Evolutionary conservation across 2,329 filamentous ascomycete genomes (phyloP), one percentile per base, ranked within the genome.

Genomic region (Bertia moriformis): DNA sequence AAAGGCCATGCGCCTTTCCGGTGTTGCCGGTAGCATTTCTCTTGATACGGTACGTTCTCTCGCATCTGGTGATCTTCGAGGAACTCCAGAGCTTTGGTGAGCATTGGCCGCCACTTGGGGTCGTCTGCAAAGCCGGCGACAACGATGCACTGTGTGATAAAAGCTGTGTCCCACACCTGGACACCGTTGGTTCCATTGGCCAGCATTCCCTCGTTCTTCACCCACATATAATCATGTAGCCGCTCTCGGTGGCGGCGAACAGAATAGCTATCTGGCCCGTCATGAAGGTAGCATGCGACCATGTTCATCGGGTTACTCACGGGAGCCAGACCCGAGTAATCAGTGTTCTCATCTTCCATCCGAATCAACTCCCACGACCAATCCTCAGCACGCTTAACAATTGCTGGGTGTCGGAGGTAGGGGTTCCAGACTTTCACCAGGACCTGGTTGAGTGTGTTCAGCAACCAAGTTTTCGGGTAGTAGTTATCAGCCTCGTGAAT

Each of bases 101-200:
- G 65, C 66, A 78, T 73, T 1, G 68, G 64, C 29, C 65, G 64
- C 63, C 73, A 79, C 49, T 69, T 66, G 32, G 40, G 36, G 35
- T 74, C 65, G 17, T 65, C 54, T 12, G 66, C 67, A 40, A 80
- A 63, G 3, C 71, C 74, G 37, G 71, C 68, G 30, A 71, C 69
- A 13, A 73, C 59, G 7, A 71, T 62, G 3, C 74, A 71, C 52
- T 79, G 75, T 4, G 79, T 71, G 17, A 69, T 59, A 46, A 81
- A 81, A 3, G 72, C 60, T 2, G 78, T 82, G 45, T 83, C 78
- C 78, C 78, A 83, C 17, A 67, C 67, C 49, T 83, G 78, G 1
- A 80, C 75, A 18, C 78, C 78, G 47, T 83, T 80, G 4, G 78
- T 83, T 27, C 78, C 78, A 45, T 80, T 80, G 55, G 70, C 69